phyloP scores from a whole-genome alignment of 2,329 filamentous ascomycete species.

The Epichloe gansuensis region DNA sequence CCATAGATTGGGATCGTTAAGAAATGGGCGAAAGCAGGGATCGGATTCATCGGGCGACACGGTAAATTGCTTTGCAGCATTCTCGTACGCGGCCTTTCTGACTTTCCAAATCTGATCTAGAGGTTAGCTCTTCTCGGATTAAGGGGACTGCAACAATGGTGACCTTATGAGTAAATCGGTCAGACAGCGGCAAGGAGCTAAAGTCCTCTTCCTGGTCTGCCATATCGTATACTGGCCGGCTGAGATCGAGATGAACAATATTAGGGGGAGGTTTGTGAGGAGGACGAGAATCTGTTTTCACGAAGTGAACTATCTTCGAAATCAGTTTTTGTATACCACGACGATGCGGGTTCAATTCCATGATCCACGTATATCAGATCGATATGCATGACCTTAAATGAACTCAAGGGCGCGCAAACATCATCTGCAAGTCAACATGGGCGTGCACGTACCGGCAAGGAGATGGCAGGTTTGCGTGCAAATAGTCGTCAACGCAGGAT shows the following conservation, averaged over 20 bases:
- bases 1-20: conserved; percentile 76
- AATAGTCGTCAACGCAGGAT: background rate
- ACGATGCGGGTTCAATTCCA: conserved; percentile 12
- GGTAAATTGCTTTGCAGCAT: conserved; percentile 77
- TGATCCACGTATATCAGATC: conserved; percentile 5
- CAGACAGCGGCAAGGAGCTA: conserved; percentile 61
- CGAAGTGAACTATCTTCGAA: conserved; percentile 14
- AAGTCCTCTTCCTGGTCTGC: conserved; percentile 76
- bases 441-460: conserved; percentile 1
- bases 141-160: background rate
- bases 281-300: conserved; percentile 5
- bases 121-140: conserved; percentile 5
- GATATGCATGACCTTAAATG: background rate
- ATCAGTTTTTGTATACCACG: conserved; percentile 20
- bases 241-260: conserved; percentile 9
- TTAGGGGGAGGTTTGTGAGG: conserved; percentile 9
- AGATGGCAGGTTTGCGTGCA: background rate
- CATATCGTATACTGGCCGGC: conserved; percentile 36
- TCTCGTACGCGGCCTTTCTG: conserved; percentile 87
- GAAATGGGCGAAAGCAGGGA: conserved; percentile 74
- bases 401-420: background rate
- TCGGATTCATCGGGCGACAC: conserved; percentile 73
- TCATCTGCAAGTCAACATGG: background rate
- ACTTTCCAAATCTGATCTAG: conserved; percentile 74
- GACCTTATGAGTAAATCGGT: conserved; percentile 76